Percentiles rank a stretch among this genome's conserved stretches.
Evolutionary conservation across 768 basidiomycete species (phyloP).

Genomic region (Amanita phalloides): DNA sequence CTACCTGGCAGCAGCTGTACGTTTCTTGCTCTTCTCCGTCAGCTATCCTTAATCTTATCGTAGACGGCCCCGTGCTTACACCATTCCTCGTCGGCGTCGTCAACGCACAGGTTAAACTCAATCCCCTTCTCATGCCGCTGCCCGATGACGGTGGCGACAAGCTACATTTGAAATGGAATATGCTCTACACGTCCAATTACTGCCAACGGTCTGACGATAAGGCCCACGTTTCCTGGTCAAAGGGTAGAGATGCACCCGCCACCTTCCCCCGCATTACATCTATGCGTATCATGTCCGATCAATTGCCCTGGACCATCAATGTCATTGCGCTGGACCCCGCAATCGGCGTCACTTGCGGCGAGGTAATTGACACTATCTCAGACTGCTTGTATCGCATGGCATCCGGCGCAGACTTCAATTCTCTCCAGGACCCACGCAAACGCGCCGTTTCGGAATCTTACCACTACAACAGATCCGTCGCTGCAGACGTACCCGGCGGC

Average conservation of each 20-base stretch:
- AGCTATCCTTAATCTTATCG: slow-evolving; percentile 8
- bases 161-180: slow-evolving; percentile 61
- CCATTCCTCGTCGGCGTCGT: slow-evolving; percentile 46
- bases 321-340: slow-evolving; percentile 30
- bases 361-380: slow-evolving; percentile 48
- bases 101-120: slow-evolving; percentile 35
- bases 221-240: slow-evolving; percentile 50
- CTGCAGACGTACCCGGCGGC: slow-evolving; percentile 59
- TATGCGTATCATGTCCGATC: slow-evolving; percentile 41
- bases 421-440: slow-evolving; percentile 23
- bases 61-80: slow-evolving; percentile 64
- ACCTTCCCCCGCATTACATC: slow-evolving; percentile 48
- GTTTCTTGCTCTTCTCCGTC: slow-evolving; percentile 7
- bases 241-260: slow-evolving; percentile 53
- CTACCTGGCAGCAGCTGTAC: slow-evolving; percentile 22
- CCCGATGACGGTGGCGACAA: slow-evolving; percentile 27
- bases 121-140: slow-evolving; percentile 48
- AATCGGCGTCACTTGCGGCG: slow-evolving; percentile 58
- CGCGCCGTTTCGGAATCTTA: slow-evolving; percentile 42
- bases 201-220: slow-evolving; percentile 57
- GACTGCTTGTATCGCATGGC: slow-evolving; percentile 39
- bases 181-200: slow-evolving; percentile 53
- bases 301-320: slow-evolving; percentile 47
- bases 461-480: slow-evolving; percentile 54
- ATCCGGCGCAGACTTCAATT: slow-evolving; percentile 40